Evolutionary conservation across 2,329 filamentous ascomycete genomes (phyloP), one percentile per base, ranked within the genome.

Genomic region (Trichophaea hybrida): DNA sequence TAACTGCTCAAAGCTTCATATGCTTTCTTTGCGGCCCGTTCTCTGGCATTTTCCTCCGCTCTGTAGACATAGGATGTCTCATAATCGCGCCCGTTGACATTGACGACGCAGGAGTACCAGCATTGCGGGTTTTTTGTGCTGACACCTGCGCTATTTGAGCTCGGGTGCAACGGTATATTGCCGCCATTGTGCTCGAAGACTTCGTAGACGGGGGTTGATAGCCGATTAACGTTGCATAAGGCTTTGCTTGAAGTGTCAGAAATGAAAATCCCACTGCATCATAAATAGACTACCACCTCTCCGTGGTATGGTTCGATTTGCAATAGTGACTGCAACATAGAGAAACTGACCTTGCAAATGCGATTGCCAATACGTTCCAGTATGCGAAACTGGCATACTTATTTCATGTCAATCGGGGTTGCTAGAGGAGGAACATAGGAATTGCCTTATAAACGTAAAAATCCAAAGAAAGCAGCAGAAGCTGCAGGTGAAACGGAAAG

Each of bases 321-420:
- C n/a, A 38, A 40, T 15, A 33, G 35, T 38, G 6, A 15, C 13
- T 54, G 35, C 10, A 54, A 54, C 51, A 38, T 35, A 38, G 46
- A 35, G 61, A 59, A 62, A 55, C 64, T 50, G 48, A 63, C 64
- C 62, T 64, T 64, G 63, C 58, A 64, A 55, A 59, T 62, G 63
- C 13, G 62, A 62, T 49, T 65, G 64, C 62, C 62, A 64, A 58
- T 65, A 65, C 57, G 62, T 64, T 49, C 62, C 59, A 59, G 64
- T 65, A 49, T 62, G 58, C 57, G 62, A 64, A 63, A 62, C 60
- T 38, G 63, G 59, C 61, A 64, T 64, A 46, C 12, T 31, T 51
- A 13, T 13, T 51, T 13, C n/a, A 31, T 24, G 48, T 51, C n/a
- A 33, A 51, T n/a, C 15, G n/a, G 40, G 40, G 24, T 46, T 46